Percentiles rank a stretch among this genome's conserved stretches.
These are phyloP conservation scores for Exobasidium cylindrosporum DNA, from an alignment of 1,284 basidiomycete genomes.

Conservation along the genomic window DNA sequence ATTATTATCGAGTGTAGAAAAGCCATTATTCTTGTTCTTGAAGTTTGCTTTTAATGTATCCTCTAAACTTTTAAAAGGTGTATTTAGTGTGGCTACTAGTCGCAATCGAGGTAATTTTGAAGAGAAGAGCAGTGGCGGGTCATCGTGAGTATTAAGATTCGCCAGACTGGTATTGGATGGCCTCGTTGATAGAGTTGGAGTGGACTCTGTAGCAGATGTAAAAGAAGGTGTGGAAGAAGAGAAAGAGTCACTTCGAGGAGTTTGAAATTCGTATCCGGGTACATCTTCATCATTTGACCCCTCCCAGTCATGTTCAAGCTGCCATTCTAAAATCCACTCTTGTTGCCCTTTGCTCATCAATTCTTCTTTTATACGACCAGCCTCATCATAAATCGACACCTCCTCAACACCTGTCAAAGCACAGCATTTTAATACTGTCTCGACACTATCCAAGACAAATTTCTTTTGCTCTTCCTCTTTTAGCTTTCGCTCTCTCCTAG, in stretches of 20 bases:
- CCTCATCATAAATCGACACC: neutral
- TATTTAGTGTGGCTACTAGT: neutral
- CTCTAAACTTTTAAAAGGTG: neutral
- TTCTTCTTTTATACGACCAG: neutral
- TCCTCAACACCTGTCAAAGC: slow-evolving; percentile 1
- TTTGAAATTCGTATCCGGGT: neutral
- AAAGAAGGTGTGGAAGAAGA: neutral
- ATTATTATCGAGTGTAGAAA: neutral
- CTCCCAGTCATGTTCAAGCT: neutral
- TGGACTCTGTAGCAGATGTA: neutral
- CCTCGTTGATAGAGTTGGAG: neutral
- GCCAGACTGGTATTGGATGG: neutral
- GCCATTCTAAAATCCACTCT: neutral
- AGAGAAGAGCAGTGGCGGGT: neutral
- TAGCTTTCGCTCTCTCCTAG: neutral
- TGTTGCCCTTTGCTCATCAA: neutral
- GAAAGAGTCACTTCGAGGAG: neutral
- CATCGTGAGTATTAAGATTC: neutral
- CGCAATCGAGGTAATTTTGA: neutral
- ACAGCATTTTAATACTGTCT: neutral
- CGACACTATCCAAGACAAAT: neutral
- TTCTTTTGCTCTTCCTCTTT: neutral
- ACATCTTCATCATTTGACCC: neutral
- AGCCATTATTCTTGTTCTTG: neutral
- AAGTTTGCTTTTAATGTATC: neutral